Conservation (phyloP, 2,329 filamentous ascomycete species). For the Colletotrichum karsti region DNA sequence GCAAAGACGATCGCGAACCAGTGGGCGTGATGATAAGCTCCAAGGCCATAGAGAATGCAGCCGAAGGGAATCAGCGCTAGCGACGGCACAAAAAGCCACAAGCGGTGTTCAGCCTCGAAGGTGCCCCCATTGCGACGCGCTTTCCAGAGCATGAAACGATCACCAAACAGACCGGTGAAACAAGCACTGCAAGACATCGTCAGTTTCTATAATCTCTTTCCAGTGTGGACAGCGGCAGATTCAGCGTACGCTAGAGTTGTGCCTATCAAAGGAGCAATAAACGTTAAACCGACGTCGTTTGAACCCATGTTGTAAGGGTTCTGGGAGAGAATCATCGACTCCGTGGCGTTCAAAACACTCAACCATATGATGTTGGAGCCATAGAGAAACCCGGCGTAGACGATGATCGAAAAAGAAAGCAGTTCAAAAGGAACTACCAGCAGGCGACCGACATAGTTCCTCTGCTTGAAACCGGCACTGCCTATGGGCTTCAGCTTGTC, state of each 20-base stretch:
- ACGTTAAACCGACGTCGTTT: too few species aligned
- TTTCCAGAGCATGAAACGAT: background rate
- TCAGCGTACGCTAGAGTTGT: too few species aligned
- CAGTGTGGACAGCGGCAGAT: background rate
- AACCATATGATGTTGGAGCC: slow-evolving; percentile 52
- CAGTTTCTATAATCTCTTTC: too few species aligned
- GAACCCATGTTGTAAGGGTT: background rate
- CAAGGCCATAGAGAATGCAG: background rate
- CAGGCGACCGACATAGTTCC: too few species aligned
- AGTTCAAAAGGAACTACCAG: too few species aligned
- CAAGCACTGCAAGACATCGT: too few species aligned
- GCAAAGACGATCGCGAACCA: background rate
- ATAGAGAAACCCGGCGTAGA: slow-evolving; percentile 40
- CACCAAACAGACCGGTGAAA: background rate
- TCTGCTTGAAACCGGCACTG: too few species aligned
- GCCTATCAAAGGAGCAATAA: too few species aligned
- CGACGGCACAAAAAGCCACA: background rate
- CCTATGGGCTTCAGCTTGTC: too few species aligned
- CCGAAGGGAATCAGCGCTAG: background rate
- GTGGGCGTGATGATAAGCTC: background rate
- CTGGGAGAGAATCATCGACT: slow-evolving; percentile 44
- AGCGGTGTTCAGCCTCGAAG: background rate
- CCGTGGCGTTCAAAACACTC: slow-evolving; percentile 52
- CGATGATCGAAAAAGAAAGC: background rate
- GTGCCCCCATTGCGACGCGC: background rate